Percentiles rank a stretch among this genome's conserved stretches.
Conservation (phyloP, 2,329 filamentous ascomycete species). For the Fusarium lyarnte region DNA sequence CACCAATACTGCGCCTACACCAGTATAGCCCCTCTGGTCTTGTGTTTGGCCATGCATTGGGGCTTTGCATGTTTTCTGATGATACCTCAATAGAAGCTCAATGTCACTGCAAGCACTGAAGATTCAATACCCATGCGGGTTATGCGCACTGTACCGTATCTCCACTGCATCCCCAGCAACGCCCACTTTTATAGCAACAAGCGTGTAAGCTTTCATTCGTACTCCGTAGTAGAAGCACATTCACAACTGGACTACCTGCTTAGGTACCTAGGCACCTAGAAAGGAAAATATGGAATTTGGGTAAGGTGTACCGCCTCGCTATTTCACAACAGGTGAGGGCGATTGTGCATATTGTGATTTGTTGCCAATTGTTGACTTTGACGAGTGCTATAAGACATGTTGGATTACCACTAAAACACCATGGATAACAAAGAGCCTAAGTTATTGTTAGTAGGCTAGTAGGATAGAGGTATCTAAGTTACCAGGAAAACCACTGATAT, state of each 20-base stretch:
- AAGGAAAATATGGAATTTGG: neutral
- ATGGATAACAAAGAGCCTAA: neutral
- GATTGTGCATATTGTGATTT: neutral
- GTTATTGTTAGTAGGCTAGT: neutral
- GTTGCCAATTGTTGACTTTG: neutral
- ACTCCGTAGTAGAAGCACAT: neutral
- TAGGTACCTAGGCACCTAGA: neutral
- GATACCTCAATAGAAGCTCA: neutral
- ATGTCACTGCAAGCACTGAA: neutral
- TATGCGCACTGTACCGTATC: conserved; percentile 19
- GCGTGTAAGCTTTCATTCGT: neutral
- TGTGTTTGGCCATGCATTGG: conserved; percentile 15
- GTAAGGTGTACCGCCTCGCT: neutral
- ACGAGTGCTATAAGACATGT: neutral
- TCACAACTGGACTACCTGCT: neutral
- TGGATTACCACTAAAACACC: neutral
- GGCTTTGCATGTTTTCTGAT: conserved; percentile 9
- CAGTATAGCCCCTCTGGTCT: conserved; percentile 4
- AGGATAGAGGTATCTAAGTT: too few species aligned
- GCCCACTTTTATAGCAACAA: neutral
- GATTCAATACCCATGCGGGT: neutral
- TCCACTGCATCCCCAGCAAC: conserved; percentile 27
- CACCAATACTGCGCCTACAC: conserved; percentile 25
- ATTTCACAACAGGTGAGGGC: neutral
- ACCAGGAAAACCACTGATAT: neutral